Conservation (phyloP, 208 protist genomes). For the Crithidia sp. region DNA sequence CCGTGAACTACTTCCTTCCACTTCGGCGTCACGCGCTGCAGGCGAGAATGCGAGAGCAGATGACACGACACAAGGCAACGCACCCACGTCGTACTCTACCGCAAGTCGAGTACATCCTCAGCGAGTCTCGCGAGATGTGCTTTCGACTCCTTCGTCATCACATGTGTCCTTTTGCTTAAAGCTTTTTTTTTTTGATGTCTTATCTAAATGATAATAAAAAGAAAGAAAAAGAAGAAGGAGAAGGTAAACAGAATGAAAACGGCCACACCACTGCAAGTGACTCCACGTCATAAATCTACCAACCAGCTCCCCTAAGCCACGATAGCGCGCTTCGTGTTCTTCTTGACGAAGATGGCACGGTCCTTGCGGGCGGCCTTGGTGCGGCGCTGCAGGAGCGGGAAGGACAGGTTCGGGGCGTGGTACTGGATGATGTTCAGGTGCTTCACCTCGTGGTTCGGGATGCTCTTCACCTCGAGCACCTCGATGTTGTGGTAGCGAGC, state of each 20-base stretch:
- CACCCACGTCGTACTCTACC: too few species aligned
- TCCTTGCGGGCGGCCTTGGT: constrained; percentile 79
- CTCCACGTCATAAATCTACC: background rate
- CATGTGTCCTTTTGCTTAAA: background rate
- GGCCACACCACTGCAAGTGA: background rate
- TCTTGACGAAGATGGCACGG: constrained; percentile 85
- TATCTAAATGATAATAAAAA: constrained; percentile 30
- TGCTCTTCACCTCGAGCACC: constrained; percentile 94
- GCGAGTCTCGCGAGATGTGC: too few species aligned
- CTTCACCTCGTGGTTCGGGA: constrained; percentile 85
- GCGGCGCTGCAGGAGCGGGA: constrained; percentile 95
- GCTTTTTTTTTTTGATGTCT: constrained; percentile 32
- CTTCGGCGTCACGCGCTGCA: too few species aligned
- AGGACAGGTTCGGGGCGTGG: constrained; percentile 85
- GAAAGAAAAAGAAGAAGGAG: constrained; percentile 6
- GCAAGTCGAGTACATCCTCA: too few species aligned
- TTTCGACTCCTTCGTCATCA: too few species aligned
- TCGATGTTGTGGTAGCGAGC: constrained; percentile 95
- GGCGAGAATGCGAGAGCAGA: too few species aligned
- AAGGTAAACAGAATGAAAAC: constrained; percentile 17
- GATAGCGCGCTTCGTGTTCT: constrained; percentile 82
- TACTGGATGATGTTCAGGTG: constrained; percentile 72
- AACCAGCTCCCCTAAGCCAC: constrained; percentile 49
- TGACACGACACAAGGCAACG: too few species aligned
- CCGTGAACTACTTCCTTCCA: too few species aligned